Conservation (phyloP, 257 asterid species). For the Gentiana macrophylla region DNA sequence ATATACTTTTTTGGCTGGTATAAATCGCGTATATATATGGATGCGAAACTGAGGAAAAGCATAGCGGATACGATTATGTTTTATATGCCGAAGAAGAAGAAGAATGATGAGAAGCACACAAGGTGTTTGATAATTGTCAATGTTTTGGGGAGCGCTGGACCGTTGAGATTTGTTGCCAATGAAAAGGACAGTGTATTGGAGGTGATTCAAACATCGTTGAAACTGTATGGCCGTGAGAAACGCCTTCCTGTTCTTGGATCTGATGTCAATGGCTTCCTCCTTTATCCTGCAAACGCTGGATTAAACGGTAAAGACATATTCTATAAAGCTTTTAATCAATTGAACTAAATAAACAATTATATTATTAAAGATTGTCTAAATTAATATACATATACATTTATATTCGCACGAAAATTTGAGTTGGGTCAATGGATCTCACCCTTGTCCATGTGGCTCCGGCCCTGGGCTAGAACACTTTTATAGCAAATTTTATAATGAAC, state of each 20-base stretch:
- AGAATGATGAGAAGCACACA: neutral
- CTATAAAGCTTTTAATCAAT: no score
- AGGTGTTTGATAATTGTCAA: constrained; percentile 27
- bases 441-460: no score
- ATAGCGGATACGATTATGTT: constrained; percentile 2
- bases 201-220: constrained; percentile 37
- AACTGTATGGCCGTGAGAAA: constrained; percentile 35
- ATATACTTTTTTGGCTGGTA: neutral
- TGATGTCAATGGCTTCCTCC: constrained; percentile 21
- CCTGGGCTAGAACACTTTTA: no score
- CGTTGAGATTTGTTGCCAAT: constrained; percentile 40
- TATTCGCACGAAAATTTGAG: no score
- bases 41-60: constrained; percentile 5
- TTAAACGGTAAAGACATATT: constrained; percentile 21
- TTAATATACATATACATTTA: no score
- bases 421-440: no score
- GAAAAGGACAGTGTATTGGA: constrained; percentile 27
- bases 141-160: constrained; percentile 55
- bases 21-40: constrained; percentile 2
- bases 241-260: constrained; percentile 47
- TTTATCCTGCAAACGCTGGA: constrained; percentile 36
- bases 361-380: no score
- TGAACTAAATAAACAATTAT: no score
- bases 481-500: no score
- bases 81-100: constrained; percentile 7